phyloP scores from a whole-genome alignment of 2,329 filamentous ascomycete genomes.

The Aspergillus arachidicola region DNA sequence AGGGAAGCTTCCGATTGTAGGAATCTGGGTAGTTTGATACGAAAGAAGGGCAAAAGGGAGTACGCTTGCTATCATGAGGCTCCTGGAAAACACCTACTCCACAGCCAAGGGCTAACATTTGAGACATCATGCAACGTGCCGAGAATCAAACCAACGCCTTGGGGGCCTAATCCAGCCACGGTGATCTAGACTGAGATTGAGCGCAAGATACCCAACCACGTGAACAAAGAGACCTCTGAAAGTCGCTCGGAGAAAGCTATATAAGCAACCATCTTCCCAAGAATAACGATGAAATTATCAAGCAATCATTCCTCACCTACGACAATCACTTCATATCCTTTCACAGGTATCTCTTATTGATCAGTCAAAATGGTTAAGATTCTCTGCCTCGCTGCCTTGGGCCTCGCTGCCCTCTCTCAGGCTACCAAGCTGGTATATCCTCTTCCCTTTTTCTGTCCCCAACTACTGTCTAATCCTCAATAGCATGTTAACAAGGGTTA shows the following conservation, averaged over 20 bases:
- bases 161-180: neutral
- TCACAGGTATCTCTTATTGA: neutral
- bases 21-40: neutral
- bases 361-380: neutral
- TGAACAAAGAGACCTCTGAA: fast-evolving
- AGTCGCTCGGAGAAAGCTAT: neutral
- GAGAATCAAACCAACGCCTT: neutral
- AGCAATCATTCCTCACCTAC: neutral
- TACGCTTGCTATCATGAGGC: neutral
- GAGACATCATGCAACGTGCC: neutral
- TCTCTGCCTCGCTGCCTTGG: neutral
- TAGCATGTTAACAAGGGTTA: neutral
- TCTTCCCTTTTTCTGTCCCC: fast-evolving
- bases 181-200: no score
- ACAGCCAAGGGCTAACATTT: neutral
- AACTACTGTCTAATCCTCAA: neutral
- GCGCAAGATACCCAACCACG: no score
- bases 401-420: neutral
- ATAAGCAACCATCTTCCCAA: neutral
- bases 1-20: neutral
- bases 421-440: neutral
- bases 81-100: neutral
- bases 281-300: neutral
- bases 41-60: neutral
- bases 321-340: neutral